These are phyloP conservation scores for Sambucus nigra DNA, from an alignment of 129 eudicot genomes.

Conservation along the genomic window DNA sequence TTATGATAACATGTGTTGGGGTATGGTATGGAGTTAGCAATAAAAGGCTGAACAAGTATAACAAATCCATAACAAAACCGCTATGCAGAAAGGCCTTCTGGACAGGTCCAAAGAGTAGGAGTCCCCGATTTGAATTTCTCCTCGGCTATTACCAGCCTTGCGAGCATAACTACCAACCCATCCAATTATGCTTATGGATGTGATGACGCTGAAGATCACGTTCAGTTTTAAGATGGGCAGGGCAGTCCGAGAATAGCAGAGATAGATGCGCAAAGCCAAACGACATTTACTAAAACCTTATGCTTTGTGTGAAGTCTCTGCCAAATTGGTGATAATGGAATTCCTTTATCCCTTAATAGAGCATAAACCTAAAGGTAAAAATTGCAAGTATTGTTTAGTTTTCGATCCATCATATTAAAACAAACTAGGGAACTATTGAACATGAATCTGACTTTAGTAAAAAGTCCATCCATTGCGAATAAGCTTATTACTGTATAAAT, in stretches of 20 bases:
- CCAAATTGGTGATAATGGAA: conserved; percentile 36
- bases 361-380: conserved; percentile 25
- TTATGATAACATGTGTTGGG: conserved; percentile 33
- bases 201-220: conserved; percentile 33
- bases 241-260: conserved; percentile 28
- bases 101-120: conserved; percentile 32
- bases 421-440: no score
- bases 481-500: no score
- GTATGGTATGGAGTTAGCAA: conserved; percentile 32
- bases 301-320: conserved; percentile 28
- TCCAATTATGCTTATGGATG: conserved; percentile 31
- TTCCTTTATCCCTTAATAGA: conserved; percentile 31
- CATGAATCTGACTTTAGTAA: no score
- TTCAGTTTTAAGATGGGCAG: conserved; percentile 32
- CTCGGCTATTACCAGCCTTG: conserved; percentile 31
- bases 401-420: no score
- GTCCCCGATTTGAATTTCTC: conserved; percentile 32
- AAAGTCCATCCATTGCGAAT: no score
- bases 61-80: conserved; percentile 37
- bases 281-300: conserved; percentile 34
- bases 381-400: background rate
- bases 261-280: conserved; percentile 33
- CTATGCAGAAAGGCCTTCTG: conserved; percentile 26
- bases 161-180: conserved; percentile 46
- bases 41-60: conserved; percentile 33